Base-by-base conservation (phyloP, 208 protist species). In the Porcisia deanei region DNA sequence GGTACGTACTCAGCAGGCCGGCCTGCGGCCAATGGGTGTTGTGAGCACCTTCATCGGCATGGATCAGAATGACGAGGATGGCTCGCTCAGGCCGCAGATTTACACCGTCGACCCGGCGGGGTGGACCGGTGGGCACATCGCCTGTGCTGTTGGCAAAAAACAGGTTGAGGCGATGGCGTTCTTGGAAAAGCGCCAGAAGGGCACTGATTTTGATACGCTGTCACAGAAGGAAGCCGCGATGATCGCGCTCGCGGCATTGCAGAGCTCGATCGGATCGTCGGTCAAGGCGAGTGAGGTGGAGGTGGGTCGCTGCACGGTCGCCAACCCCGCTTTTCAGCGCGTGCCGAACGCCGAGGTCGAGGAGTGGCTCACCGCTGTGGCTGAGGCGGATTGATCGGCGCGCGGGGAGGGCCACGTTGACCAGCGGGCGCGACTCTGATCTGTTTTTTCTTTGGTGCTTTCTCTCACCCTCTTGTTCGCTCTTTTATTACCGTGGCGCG, bases 1-100 rank as follows among this genome's bases (percentile, higher is more conserved):
- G 91, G 87, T 99, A 63, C 98, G 97, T 79, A 99, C 99, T 18
- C 99, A 99, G 89, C 95, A 99, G 67, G 97, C 98, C n/a, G 97
- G 93, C 37, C 87, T 99, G 73, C 94, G 98, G 43, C 94, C 98
- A 53, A 94, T 98, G 85, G 98, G 98, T 52, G 95, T 98, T 34
- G 81, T 94, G 25, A 91, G 95, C 76, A 98, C 98, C 25, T 82
- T 99, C 58, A 91, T 98, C 78, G 96, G 96, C 57, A 94, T 99
- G 79, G 98, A 99, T 77, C 94, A 97, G 76, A 86, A 89, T 79
- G 90, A 97, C 66, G 91, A 88, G 71, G 86, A 91, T 58, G 93
- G 92, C 34, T 70, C 75, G 18, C 83, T 84, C 70, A 77, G 87
- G 75, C 98, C 98, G 60, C 92, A 97, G 80, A 92, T 99, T 57